phyloP scores from a whole-genome alignment of 148 eudicot genomes.

The Tetragonia tetragonoides region DNA sequence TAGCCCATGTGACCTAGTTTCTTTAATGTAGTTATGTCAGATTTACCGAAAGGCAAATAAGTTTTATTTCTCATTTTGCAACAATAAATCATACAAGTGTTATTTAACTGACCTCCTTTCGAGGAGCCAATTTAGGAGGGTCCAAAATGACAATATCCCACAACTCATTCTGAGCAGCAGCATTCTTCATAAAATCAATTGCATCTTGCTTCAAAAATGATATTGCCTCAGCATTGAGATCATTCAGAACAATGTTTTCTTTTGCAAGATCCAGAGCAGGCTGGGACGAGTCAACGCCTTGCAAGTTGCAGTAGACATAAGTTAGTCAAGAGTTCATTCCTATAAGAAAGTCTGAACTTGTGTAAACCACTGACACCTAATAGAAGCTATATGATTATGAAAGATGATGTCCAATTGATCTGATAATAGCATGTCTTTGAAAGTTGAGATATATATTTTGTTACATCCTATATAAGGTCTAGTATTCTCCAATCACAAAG shows the following conservation, averaged over 20 bases:
- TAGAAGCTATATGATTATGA: not conserved
- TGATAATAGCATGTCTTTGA: not conserved
- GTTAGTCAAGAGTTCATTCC: not conserved
- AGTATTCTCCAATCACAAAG: no score
- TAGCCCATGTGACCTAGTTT: not conserved
- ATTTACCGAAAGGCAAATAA: not conserved
- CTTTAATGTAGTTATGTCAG: not conserved
- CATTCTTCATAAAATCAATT: conserved; percentile 74
- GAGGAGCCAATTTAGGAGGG: conserved; percentile 93
- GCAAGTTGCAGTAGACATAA: conserved; percentile 8
- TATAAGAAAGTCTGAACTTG: conserved; percentile 9
- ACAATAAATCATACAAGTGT: not conserved
- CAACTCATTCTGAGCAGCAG: conserved; percentile 64
- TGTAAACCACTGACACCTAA: not conserved
- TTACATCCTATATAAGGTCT: no score
- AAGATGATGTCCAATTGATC: not conserved
- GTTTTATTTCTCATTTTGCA: not conserved
- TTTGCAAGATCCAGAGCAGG: conserved; percentile 89
- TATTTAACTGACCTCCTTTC: conserved; percentile 55
- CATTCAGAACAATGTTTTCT: conserved; percentile 60
- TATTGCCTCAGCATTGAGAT: conserved; percentile 52
- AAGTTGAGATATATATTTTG: not conserved
- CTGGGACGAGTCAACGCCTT: conserved; percentile 79
- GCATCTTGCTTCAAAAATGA: conserved; percentile 77
- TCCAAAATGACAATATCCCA: conserved; percentile 89